Percentiles rank a stretch among this genome's conserved stretches.
phyloP scores from a whole-genome alignment of 495 filamentous ascomycete genomes.

The Polyplosphaeria fusca region DNA sequence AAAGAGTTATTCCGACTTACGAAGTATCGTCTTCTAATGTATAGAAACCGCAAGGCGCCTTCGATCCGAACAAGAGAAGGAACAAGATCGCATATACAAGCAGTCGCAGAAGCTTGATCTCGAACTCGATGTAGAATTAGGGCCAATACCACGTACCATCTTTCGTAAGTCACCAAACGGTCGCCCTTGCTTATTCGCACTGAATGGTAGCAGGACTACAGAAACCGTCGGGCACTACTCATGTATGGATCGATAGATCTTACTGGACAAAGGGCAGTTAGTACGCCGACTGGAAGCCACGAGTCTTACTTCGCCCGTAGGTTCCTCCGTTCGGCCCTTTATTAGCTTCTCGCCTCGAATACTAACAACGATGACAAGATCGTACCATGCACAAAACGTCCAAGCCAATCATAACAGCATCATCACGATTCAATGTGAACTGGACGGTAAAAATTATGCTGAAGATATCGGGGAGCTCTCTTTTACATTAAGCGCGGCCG shows the following conservation, averaged over 20 bases:
- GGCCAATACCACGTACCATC: not conserved
- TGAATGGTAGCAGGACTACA: not conserved
- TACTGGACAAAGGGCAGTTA: not conserved
- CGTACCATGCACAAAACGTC: not conserved
- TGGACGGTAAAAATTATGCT: not conserved
- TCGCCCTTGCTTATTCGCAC: not conserved
- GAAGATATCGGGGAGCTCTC: not conserved
- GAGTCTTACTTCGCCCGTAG: not conserved
- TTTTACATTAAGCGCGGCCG: not conserved
- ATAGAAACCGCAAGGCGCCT: not conserved
- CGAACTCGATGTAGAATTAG: not conserved
- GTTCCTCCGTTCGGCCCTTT: not conserved
- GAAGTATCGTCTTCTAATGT: not conserved
- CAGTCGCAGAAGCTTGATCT: not conserved
- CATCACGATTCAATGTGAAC: no score
- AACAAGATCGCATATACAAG: not conserved
- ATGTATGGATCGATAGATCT: not conserved
- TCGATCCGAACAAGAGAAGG: not conserved
- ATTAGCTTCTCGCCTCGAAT: not conserved
- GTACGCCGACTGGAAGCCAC: not conserved
- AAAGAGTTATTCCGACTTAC: not conserved
- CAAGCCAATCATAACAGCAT: no score
- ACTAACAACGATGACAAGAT: not conserved
- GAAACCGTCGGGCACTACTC: not conserved
- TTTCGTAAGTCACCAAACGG: not conserved